phyloP scores from a whole-genome alignment of 805 yeast species.

The Candida insectalens region DNA sequence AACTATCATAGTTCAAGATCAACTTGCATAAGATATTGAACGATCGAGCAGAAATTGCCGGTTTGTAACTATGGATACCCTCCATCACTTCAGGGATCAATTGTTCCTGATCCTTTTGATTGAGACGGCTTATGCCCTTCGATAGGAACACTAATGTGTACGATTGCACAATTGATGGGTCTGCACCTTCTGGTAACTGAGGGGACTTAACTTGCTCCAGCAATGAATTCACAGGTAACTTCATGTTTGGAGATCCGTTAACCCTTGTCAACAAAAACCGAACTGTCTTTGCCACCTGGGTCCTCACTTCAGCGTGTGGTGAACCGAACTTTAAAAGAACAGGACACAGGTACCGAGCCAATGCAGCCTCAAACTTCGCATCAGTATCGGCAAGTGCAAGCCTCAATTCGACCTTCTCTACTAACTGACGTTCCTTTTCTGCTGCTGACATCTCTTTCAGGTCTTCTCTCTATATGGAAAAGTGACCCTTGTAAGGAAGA shows the following conservation, averaged over 20 bases:
- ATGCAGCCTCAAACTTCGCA: slow-evolving; percentile 47
- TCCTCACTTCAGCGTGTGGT: slow-evolving; percentile 52
- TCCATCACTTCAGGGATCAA: slow-evolving; percentile 39
- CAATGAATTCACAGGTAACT: slow-evolving; percentile 55
- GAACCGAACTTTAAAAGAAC: slow-evolving; percentile 71
- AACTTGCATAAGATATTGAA: slow-evolving; percentile 53
- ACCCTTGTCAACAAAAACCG: slow-evolving; percentile 62
- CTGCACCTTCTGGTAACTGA: slow-evolving; percentile 29
- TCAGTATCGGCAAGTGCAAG: slow-evolving; percentile 69
- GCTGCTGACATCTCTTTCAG: neutral
- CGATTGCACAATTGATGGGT: slow-evolving; percentile 42
- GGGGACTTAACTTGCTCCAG: slow-evolving; percentile 56
- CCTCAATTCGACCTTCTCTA: slow-evolving; percentile 73
- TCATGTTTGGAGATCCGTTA: slow-evolving; percentile 41
- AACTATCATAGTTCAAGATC: slow-evolving; percentile 37
- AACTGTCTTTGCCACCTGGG: slow-evolving; percentile 51
- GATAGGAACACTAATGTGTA: slow-evolving; percentile 60
- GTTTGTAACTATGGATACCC: slow-evolving; percentile 31
- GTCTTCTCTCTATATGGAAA: no score
- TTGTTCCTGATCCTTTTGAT: slow-evolving; percentile 23
- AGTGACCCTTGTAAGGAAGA: no score
- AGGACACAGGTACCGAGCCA: slow-evolving; percentile 65
- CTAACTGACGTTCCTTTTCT: slow-evolving; percentile 40
- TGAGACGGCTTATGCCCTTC: slow-evolving; percentile 53
- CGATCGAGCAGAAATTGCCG: slow-evolving; percentile 37